Evolutionary conservation across 2,329 filamentous ascomycete genomes (phyloP), one percentile per base, ranked within the genome.

Genomic region (Ceratocystis smalleyi): DNA sequence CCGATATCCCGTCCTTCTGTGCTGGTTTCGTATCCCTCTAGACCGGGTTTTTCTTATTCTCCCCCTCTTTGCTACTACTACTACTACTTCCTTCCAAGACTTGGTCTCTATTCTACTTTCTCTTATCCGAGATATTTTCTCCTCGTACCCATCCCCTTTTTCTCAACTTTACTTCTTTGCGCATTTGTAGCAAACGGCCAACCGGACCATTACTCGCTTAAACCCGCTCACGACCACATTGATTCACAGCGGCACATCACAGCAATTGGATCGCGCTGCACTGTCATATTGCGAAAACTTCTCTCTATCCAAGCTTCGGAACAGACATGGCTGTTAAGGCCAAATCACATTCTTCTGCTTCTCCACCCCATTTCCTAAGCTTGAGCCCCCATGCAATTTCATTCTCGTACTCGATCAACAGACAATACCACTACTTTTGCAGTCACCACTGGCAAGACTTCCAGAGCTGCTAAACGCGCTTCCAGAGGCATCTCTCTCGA

Each of bases 401-500:
- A 65, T 40, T 65, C 43, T 51, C 61, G 60, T 45, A 65, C 60
- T 24, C 61, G 60, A 40, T 65, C 64, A 22, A 59, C 51, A 40
- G 64, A 65, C 61, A 65, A 49, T 49, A 62, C 40, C 35, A n/a
- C 55, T 24, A 49, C 43, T 57, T 60, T 43, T 55, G 49, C 62
- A 40, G 47, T 30, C 49, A 45, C 24, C 64, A 45, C 59, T 57
- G 27, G 54, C 49, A 57, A 43, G 59, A 45, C 59, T 45, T 47
- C 59, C 17, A 30, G 59, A 61, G 40, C 59, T 17, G 40, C 49
- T 27, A 66, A 64, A 61, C 65, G 65, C 35, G 40, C 62, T 19
- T 64, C 62, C 2, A 54, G 59, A 59, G 30, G 61, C 30, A 35
- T 66, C n/a, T 61, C 45, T 6, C 22, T 47, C 24, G 65, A 64